Conservation (phyloP, 805 yeast genomes). For the Crinitomyces ghanaensis region DNA sequence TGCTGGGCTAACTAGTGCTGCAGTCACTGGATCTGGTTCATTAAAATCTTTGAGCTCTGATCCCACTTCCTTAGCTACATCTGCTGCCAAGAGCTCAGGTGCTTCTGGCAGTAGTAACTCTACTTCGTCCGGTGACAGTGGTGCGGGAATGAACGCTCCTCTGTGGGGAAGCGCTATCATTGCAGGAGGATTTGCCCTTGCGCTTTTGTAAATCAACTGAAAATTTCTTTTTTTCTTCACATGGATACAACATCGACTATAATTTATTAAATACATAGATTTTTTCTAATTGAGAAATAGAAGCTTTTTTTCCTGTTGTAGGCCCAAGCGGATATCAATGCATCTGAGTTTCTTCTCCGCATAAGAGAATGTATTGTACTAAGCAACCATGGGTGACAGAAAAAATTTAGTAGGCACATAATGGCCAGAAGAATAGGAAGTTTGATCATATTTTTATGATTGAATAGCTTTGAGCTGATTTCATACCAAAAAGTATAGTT, state of each 20-base stretch:
- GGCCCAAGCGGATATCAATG: too few species aligned
- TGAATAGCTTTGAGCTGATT: constrained; percentile 10
- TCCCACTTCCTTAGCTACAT: constrained; percentile 4
- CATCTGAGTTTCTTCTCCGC: too few species aligned
- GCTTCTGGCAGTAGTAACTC: constrained; percentile 8
- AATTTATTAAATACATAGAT: too few species aligned
- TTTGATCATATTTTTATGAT: constrained; percentile 13
- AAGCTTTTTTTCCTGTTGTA: not conserved
- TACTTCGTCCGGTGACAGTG: constrained; percentile 19
- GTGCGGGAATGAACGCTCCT: constrained; percentile 16
- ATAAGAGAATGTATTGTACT: too few species aligned
- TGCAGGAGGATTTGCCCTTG: constrained; percentile 6
- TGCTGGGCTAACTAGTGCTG: constrained; percentile 5
- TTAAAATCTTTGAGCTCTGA: constrained; percentile 10
- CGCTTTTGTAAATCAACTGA: too few species aligned
- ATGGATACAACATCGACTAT: too few species aligned
- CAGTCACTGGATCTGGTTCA: constrained; percentile 7
- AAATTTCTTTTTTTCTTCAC: not conserved
- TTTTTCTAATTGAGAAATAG: not conserved
- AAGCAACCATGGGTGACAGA: too few species aligned
- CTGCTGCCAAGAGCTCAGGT: constrained; percentile 4
- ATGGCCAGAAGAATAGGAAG: not conserved
- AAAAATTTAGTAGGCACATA: not conserved
- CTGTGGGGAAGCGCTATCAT: constrained; percentile 7
- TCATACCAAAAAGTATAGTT: not conserved